These are phyloP conservation scores for Aspergillus nanangensis DNA, from an alignment of 495 filamentous ascomycete genomes.

Conservation along the genomic window DNA sequence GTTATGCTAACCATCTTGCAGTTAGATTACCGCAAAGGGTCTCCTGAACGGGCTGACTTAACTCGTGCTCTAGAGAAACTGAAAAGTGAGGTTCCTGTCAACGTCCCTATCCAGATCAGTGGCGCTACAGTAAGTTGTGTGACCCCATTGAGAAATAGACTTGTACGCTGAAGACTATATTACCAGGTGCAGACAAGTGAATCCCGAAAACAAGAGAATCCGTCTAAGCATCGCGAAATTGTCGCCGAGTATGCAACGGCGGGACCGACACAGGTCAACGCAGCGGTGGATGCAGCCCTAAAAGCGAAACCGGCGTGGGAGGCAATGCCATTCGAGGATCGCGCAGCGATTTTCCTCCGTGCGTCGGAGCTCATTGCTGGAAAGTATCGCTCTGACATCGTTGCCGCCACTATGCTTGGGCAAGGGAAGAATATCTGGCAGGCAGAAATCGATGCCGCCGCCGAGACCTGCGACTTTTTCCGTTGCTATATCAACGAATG, in stretches of 20 bases:
- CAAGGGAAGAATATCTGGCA: conserved; percentile 98
- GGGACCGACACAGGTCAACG: conserved; percentile 58
- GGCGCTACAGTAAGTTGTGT: conserved; percentile 16
- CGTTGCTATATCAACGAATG: conserved; percentile 73
- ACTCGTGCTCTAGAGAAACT: conserved; percentile 21
- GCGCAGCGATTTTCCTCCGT: conserved; percentile 87
- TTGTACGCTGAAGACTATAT: too few relatives aligned
- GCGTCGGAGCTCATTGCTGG: conserved; percentile 79
- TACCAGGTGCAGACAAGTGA: conserved; percentile 17
- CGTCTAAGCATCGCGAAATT: conserved; percentile 60
- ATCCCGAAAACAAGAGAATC: conserved; percentile 56
- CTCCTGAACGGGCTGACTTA: conserved; percentile 21
- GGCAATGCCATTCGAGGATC: conserved; percentile 73
- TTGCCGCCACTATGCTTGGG: conserved; percentile 89
- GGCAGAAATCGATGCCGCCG: conserved; percentile 90
- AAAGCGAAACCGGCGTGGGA: conserved; percentile 80
- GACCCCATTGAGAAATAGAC: too few relatives aligned
- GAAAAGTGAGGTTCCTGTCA: conserved; percentile 23
- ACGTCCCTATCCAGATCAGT: conserved; percentile 24
- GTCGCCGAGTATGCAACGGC: conserved; percentile 74
- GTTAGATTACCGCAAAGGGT: conserved; percentile 27
- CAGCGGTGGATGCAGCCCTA: conserved; percentile 75
- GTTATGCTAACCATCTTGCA: conserved; percentile 5
- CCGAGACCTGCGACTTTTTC: conserved; percentile 84
- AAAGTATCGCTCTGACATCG: conserved; percentile 87